Base-by-base conservation (phyloP, 2,329 filamentous ascomycete species). In the Trichoderma aggressivum region DNA sequence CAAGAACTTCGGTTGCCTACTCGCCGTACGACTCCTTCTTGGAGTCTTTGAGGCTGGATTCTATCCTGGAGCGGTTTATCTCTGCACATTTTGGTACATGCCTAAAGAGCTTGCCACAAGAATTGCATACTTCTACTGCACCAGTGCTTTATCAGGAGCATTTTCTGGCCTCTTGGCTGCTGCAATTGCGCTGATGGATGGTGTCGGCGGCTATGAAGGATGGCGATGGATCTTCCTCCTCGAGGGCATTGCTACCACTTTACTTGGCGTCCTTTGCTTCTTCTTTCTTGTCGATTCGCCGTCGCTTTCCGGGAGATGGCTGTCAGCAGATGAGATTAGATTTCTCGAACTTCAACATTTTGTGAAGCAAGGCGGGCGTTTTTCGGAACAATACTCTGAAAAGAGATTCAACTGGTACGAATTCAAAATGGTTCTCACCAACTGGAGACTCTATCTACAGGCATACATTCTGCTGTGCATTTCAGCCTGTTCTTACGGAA, bases 41-140 rank as follows among this genome's bases (percentile, higher is more conserved):
- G 94, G 94, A 6, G 69, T 93, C 8, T 66, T 66, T 32, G 63
- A 75, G 61, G 73, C 89, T 7, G 91, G 90, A 79, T 92, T 94
- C 86, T 92, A 92, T 43, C 81, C 81, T 0, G 81, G 64, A 80
- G 84, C 82, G 58, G 86, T 91, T 77, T 92, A 94, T 77, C 82
- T 94, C 7, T 89, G 94, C 72, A 89, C 92, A 70, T 95, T 94
- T 90, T 97, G 92, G 94, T 98, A 98, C 77, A 90, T 91, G 72
- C 89, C 94, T 71, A 85, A 86, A 60, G 95, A 98, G 82, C 93
- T 94, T 2, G 95, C 98, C 81, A 93, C 94, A 77, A 90, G 96
- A 47, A 98, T 94, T 82, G 92, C 90, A n/a, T 94, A 98, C 84
- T 98, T 98, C 85, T 98, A 98, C 84, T 90, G 88, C 77, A 93